Evolutionary conservation across 2,329 filamentous ascomycete species (phyloP), one percentile per base, ranked within the genome.

Genomic region (Stagonosporopsis cucurbitacearum): DNA sequence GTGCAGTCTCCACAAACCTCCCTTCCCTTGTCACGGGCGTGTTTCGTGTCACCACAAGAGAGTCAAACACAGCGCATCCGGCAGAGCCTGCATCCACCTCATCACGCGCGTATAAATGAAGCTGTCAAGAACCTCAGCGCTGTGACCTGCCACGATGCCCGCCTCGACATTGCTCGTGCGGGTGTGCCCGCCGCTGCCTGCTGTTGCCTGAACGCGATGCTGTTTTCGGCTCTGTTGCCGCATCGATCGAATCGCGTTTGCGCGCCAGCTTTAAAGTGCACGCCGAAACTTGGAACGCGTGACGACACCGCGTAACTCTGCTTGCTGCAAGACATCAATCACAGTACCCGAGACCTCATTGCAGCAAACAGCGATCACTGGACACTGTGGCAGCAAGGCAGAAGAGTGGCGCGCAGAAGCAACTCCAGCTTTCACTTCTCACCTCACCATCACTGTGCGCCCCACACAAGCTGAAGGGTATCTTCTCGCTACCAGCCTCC

Each of bases 181-280:
- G 23, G n/a, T 20, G 26, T 36, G 13, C n/a, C 17, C 44, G 43
- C 25, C 37, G 45, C n/a, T 50, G 52, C 52, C 52, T 54, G 33
- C 45, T 50, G 52, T 30, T 54, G 52, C 52, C 52, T 54, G 26
- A 36, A 45, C 12, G 22, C 26, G 33, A 49, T 26, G 32, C 45
- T 32, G 23, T 44, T 32, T 54, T 50, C 45, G 52, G 52, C 33
- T 40, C 12, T 25, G 33, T 40, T 50, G 45, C 51, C 52, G 39
- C 33, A 26, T 45, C 35, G 20, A 39, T 42, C 50, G 26, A 49
- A 22, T 42, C 50, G 42, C 42, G 36, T 54, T 37, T 28, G 39
- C 51, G 45, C 51, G 23, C 45, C 30, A 37, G 22, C 43, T 37
- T 32, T 7, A 40, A 15, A 40, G 37, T 35, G 32, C 22, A 39